Base-by-base conservation (phyloP, 345 rosid genomes). In the Punica granatum region DNA sequence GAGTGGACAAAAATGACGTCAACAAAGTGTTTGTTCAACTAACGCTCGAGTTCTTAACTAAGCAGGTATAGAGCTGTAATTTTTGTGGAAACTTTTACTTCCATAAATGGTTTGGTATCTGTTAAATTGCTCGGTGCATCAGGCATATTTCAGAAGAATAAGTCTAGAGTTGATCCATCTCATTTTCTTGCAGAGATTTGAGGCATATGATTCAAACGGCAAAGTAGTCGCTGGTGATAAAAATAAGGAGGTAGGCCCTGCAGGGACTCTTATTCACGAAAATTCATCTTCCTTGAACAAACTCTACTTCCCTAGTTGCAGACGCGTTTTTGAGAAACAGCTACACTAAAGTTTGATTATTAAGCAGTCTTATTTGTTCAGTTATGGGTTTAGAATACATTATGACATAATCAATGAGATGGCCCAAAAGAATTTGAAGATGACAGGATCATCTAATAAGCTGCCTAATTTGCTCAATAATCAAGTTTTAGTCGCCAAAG, bases 201-300 rank as follows among this genome's bases (percentile, higher is more conserved):
- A 91, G 80, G 99, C 99, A 39, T 94, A 89, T 70, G 93, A 94
- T 81, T 79, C 82, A 21, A 82, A 86, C 44, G 99, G 97, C 34
- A 80, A 72, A 30, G 80, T 77, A 51, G 82, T 91, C 70, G 92
- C 97, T 63, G 98, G 99, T 58, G 87, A 91, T 69, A 91, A 79
- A 78, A 75, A 73, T 4, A 94, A 86, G 81, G 98, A 94, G 96
- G 99, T 91, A 69, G 16, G 67, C n/a, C 0, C 48, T 51, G 0
- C 43, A 71, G 43, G 53, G 34, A n/a, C 2, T 1, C 14, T 66
- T 33, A 26, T 26, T 16, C 39, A 0, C 6, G 6, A 33, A 31
- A 44, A 66, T 10, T 41, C 19, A 39, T 26, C 25, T 14, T 1
- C 23, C 26, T 33, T 56, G 61, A 56, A 56, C n/a, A 14, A 1